A percentile compares a stretch with the other conserved stretches of the same genome.
Evolutionary conservation across 176 grass and related monocot species (phyloP).

Genomic region (Aechmea fasciata): DNA sequence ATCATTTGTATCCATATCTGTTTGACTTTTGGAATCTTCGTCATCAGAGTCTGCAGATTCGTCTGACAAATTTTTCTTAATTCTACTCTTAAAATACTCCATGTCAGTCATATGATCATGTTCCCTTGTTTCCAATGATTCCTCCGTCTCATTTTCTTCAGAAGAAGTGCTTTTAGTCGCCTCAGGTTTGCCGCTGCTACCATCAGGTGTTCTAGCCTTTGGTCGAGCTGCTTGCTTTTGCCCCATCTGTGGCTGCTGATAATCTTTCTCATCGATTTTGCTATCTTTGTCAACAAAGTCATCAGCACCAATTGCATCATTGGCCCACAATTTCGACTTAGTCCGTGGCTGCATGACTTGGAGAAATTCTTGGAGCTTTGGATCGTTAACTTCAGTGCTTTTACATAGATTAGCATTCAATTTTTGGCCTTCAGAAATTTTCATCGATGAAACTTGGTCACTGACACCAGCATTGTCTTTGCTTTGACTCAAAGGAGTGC

Average conservation of each 20-base stretch:
- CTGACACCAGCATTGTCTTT: slow-evolving; percentile 27
- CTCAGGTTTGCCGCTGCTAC: not conserved
- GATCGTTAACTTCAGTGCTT: slow-evolving; percentile 36
- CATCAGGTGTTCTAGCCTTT: slow-evolving; percentile 7
- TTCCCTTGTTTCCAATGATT: slow-evolving; percentile 23
- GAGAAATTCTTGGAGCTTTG: slow-evolving; percentile 73
- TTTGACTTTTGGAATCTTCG: slow-evolving; percentile 35
- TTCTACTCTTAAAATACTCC: slow-evolving; percentile 87
- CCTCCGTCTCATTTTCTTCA: slow-evolving; percentile 21
- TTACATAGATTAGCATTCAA: slow-evolving; percentile 25
- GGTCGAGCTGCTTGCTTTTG: slow-evolving; percentile 16
- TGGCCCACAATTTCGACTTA: slow-evolving; percentile 83
- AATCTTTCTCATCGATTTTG: slow-evolving; percentile 20
- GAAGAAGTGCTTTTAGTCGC: slow-evolving; percentile 16
- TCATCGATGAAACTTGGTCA: slow-evolving; percentile 4
- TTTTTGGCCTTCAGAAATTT: slow-evolving; percentile 35
- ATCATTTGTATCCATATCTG: slow-evolving; percentile 25
- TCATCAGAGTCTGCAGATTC: slow-evolving; percentile 40
- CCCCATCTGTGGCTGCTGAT: slow-evolving; percentile 7
- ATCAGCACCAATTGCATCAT: slow-evolving; percentile 48
- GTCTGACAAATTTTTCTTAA: slow-evolving; percentile 95
- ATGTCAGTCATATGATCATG: slow-evolving; percentile 46
- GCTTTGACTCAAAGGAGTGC: slow-evolving; percentile 5
- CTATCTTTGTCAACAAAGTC: slow-evolving; percentile 29
- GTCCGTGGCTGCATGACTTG: slow-evolving; percentile 82